phyloP scores from a whole-genome alignment of 306 rosid species.

The Rosa multiflora region DNA sequence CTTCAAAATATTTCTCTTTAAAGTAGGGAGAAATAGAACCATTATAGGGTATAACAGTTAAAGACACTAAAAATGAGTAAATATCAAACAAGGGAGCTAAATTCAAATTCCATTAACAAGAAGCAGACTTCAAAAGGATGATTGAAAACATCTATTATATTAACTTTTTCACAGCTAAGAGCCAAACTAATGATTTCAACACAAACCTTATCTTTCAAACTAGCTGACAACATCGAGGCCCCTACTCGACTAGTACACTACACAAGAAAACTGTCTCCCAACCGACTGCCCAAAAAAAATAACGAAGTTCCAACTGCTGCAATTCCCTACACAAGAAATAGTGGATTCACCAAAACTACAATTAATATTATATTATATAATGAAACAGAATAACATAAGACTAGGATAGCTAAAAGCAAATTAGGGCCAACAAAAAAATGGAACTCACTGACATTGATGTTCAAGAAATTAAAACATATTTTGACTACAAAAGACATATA shows the following conservation, averaged over 20 bases:
- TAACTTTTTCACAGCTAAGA: not conserved
- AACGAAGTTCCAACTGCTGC: constrained; percentile 75
- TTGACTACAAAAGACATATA: too few relatives aligned
- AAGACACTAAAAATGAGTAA: not conserved
- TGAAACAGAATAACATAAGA: constrained; percentile 17
- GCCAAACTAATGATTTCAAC: constrained; percentile 12
- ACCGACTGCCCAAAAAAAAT: constrained; percentile 84
- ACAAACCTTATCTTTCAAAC: constrained; percentile 82
- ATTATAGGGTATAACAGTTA: not conserved
- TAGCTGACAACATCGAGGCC: constrained; percentile 53
- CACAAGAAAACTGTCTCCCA: constrained; percentile 95
- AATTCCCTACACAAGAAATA: constrained; percentile 52
- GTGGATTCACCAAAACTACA: constrained; percentile 29
- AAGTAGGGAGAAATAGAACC: not conserved
- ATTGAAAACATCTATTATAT: not conserved
- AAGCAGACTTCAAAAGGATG: not conserved
- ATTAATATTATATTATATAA: not conserved
- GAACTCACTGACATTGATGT: constrained; percentile 66
- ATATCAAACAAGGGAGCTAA: not conserved
- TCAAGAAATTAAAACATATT: too few relatives aligned
- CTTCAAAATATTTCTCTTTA: not conserved
- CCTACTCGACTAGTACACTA: constrained; percentile 82
- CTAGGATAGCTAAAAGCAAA: constrained; percentile 16
- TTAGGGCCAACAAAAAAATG: constrained; percentile 24
- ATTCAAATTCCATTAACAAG: not conserved